Evolutionary conservation across 2,329 filamentous ascomycete species (phyloP), one percentile per base, ranked within the genome.

Genomic region (Ceratocystis cubensis): DNA sequence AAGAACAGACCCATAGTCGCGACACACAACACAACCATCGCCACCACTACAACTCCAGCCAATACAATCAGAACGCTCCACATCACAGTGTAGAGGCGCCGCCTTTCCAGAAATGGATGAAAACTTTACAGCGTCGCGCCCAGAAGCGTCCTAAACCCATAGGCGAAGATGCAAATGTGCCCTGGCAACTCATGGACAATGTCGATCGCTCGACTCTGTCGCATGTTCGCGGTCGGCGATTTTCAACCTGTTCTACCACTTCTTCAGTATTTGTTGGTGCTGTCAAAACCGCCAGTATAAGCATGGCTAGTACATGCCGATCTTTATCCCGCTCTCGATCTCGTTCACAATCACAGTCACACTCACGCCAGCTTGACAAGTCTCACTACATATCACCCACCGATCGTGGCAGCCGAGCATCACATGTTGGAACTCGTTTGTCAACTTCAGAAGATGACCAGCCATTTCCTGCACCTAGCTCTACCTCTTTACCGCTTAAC

Each of bases 211-310:
- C 66, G 61, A 67, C 70, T 46, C 70, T 71, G 62, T 71, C 69
- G 30, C 62, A 48, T 17, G 22, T 53, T 22, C 53, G 57, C 20
- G 44, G 48, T 28, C 66, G 66, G 41, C 66, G 66, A 28, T 45
- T 68, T 15, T 68, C 66, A 17, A 50, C 83, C 6, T 88, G 87
- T 1, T 89, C 89, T 13, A 82, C 82, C 1, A 90, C 88, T 5
- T 95, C 91, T 0, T 85, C 89, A 68, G 88, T 83, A 1, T 91
- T 92, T 72, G 84, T 96, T 48, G 84, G 86, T n/a, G 87, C 84
- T 17, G 82, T 95, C 70, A 91, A 88, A 73, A 94, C 90, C 69
- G 88, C 89, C 64, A 92, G 88, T 68, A 80, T 90, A 68, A 96
- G 91, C 68, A 78, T 92, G 68, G 82, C 85, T 61, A 90, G 87